These are phyloP conservation scores for Phytophthora europaea DNA, from an alignment of 352 stramenopile genomes.

Conservation along the genomic window DNA sequence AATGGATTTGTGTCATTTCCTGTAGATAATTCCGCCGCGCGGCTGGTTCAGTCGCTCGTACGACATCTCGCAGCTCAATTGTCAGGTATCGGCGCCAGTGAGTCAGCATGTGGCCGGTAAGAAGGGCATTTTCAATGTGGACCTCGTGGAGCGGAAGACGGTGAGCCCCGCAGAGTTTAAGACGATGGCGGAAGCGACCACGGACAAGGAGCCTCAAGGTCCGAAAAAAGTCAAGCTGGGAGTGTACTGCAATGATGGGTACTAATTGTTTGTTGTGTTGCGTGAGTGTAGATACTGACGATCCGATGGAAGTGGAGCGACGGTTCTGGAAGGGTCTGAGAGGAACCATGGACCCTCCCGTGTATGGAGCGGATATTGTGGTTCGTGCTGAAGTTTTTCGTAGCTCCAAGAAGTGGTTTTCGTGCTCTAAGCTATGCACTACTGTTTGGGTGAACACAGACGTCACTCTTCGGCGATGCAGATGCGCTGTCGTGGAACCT, in stretches of 20 bases:
- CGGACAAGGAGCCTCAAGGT: constrained; percentile 45
- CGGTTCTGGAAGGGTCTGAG: constrained; percentile 92
- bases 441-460: constrained; percentile 28
- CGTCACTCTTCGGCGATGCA: constrained; percentile 86
- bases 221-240: not conserved
- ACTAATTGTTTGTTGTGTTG: not conserved
- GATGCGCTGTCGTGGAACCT: constrained; percentile 88
- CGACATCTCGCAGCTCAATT: constrained; percentile 58
- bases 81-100: constrained; percentile 69
- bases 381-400: constrained; percentile 35
- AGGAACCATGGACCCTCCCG: constrained; percentile 86
- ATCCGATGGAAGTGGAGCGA: constrained; percentile 74
- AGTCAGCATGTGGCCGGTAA: constrained; percentile 91
- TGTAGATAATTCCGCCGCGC: constrained; percentile 71
- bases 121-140: constrained; percentile 92
- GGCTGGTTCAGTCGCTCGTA: constrained; percentile 85
- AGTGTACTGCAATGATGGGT: not conserved
- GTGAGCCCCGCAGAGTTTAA: constrained; percentile 76
- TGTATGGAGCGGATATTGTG: constrained; percentile 94
- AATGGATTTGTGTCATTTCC: not conserved
- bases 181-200: constrained; percentile 46
- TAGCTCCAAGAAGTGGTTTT: not conserved
- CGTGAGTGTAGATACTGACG: constrained; percentile 37
- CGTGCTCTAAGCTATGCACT: not conserved
- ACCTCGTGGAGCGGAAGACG: constrained; percentile 88